Evolutionary conservation across 768 basidiomycete genomes (phyloP), one percentile per base, ranked within the genome.

Genomic region (Terana coerulea): DNA sequence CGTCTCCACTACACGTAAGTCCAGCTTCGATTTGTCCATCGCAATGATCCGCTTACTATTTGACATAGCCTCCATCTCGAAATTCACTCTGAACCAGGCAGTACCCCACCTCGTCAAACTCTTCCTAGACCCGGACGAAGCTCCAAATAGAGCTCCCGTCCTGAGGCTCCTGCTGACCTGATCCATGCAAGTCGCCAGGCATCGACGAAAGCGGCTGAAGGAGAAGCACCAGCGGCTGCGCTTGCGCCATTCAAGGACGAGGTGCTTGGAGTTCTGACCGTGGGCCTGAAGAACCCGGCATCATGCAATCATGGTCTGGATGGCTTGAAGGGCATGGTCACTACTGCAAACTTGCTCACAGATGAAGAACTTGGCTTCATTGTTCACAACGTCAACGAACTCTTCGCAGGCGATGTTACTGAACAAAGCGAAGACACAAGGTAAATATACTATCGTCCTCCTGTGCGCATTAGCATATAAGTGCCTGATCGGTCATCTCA

Each of bases 321-420:
- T 5, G 84, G 83, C 6, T 69, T 94, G 40, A 77, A 79, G 34
- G 77, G 77, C 17, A 63, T 97, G 58, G 75, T 85, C n/a, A 79
- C 78, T 7, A 83, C 90, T 1, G 70, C 75, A 6, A 67, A 66
- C 0, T 76, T 93, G 39, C 71, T 95, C 31, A 72, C 79, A 0
- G 76, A 84, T 46, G 78, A 84, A 17, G 95, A 99, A 64, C 67
- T 91, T 10, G 80, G 83, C 3, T 93, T 87, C 62, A 71, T 92
- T 34, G 87, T 95, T 1, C 84, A 86, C 51, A 84, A 79, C 43
- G 73, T 87, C 24, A 83, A 88, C 60, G 86, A 91, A 43, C 69
- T 90, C 8, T 69, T 95, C 30, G 72, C 77, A 45, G 70, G 69
- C 11, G 75, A 79, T 22, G 63, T 68, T n/a, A 36, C 52, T 5